Evolutionary conservation across 257 asterid genomes (phyloP).

Genomic region (Capsicum rhomboideum): DNA sequence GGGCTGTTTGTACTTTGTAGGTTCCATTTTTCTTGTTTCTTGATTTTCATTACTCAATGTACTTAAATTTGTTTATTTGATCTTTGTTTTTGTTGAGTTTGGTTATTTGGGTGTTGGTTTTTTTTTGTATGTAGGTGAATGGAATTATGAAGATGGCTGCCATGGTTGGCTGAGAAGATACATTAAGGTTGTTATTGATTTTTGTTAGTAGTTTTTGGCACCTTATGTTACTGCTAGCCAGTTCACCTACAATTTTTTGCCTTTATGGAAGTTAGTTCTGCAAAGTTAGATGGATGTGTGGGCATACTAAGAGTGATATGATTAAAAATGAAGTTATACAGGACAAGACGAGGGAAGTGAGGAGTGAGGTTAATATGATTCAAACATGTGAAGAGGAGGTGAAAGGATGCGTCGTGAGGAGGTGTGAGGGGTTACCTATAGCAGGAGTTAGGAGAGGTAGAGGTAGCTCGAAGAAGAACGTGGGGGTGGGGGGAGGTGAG

Average conservation of each 20-base stretch:
- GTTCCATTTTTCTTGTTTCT: not conserved
- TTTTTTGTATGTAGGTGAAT: not conserved
- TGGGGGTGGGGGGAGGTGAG: not conserved
- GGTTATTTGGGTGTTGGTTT: not conserved
- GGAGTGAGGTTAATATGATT: not conserved
- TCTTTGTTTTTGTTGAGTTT: not conserved
- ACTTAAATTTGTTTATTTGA: not conserved
- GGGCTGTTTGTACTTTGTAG: not conserved
- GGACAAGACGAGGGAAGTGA: not conserved
- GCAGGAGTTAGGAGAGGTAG: not conserved
- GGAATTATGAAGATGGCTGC: not conserved
- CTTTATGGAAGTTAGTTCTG: not conserved
- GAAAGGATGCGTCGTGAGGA: not conserved
- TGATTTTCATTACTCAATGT: not conserved
- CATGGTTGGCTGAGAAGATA: not conserved
- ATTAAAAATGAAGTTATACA: not conserved
- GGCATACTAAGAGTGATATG: too few species aligned
- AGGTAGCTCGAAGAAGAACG: not conserved
- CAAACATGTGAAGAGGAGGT: not conserved
- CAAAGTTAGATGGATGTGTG: not conserved
- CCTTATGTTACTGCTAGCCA: not conserved
- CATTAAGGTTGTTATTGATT: not conserved
- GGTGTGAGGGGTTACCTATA: not conserved
- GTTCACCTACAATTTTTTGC: not conserved
- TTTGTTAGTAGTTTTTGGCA: not conserved